Evolutionary conservation across 2,329 filamentous ascomycete genomes (phyloP), one percentile per base, ranked within the genome.

Genomic region (Trichoderma polysporum): DNA sequence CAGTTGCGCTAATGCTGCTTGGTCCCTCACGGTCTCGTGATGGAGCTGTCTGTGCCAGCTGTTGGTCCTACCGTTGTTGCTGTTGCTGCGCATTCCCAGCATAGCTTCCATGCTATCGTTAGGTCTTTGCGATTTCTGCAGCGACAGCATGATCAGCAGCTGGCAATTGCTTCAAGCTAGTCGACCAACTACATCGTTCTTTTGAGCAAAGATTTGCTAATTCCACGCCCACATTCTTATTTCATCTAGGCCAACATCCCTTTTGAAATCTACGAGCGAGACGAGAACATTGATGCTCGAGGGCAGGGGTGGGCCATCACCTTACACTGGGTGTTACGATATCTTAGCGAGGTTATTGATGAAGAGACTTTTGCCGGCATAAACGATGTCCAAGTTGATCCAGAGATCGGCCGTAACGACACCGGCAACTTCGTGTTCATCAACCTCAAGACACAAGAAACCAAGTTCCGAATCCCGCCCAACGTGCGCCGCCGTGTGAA

Each of bases 271-370:
- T 77, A 74, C 68, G 76, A 77, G 66, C 74, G 75, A 39, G 70
- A 75, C 71, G 70, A 70, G 22, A 69, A 74, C 54, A 69, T 74
- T 63, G 71, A 73, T 56, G 69, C 71, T 22, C 76, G 77, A 22
- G 67, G 69, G 3, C 81, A 83, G 47, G 86, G 86, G 56, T 89
- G 86, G 87, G 86, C 84, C 49, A 79, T 89, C 59, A 88, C 86
- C 1, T 74, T 89, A 37, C 85, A 89, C 71, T 89, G 86, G 86
- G 83, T 80, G 22, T 77, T 87, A 13, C 74, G 71, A 2, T 76
- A 72, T 39, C 69, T 77, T 10, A 58, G 63, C 17, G 66, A 75
- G 65, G 68, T 76, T 15, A 63, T 76, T 2, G 73, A 73, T 22
- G 65, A 66, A 6, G 66, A 68, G 8, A 74, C 73, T 0, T 45